These are phyloP conservation scores for Digitaria exilis DNA, from an alignment of 202 grass and related monocot genomes.

Conservation along the genomic window DNA sequence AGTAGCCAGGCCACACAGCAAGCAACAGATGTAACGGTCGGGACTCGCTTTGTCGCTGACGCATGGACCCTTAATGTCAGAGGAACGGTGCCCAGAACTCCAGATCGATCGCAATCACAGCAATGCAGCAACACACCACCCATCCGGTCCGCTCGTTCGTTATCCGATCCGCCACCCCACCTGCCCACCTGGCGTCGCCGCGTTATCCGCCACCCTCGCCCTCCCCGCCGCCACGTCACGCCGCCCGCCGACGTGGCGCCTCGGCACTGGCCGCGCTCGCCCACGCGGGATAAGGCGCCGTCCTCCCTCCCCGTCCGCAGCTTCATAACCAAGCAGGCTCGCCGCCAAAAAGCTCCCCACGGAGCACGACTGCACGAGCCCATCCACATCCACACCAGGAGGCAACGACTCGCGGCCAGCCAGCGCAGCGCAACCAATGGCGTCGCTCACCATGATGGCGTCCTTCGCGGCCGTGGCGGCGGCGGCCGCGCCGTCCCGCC, in stretches of 20 bases:
- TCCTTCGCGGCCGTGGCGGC: conserved; percentile 56
- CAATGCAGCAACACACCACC: too few relatives aligned
- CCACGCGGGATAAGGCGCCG: conserved; percentile 41
- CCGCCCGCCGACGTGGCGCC: conserved; percentile 16
- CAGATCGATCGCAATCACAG: too few relatives aligned
- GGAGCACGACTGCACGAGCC: conserved; percentile 30
- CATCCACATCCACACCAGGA: not conserved
- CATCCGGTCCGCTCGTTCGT: conserved; percentile 46
- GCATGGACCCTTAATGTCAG: too few relatives aligned
- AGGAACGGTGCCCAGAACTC: too few relatives aligned
- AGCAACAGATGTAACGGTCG: too few relatives aligned
- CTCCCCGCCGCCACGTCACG: conserved; percentile 30
- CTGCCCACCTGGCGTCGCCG: not conserved
- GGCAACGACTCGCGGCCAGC: not conserved
- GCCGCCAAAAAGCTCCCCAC: conserved; percentile 38
- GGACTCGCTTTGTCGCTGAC: too few relatives aligned
- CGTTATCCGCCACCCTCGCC: conserved; percentile 29
- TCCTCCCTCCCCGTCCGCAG: not conserved
- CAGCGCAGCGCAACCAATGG: conserved; percentile 30
- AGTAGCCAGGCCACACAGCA: not conserved
- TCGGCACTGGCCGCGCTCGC: not conserved
- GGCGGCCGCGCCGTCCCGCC: conserved; percentile 31
- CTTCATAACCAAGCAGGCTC: conserved; percentile 44
- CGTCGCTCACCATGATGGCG: conserved; percentile 76
- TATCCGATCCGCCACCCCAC: conserved; percentile 35